Base-by-base conservation (phyloP, 139 green algal genomes). In the Volvox reticuliferus region DNA sequence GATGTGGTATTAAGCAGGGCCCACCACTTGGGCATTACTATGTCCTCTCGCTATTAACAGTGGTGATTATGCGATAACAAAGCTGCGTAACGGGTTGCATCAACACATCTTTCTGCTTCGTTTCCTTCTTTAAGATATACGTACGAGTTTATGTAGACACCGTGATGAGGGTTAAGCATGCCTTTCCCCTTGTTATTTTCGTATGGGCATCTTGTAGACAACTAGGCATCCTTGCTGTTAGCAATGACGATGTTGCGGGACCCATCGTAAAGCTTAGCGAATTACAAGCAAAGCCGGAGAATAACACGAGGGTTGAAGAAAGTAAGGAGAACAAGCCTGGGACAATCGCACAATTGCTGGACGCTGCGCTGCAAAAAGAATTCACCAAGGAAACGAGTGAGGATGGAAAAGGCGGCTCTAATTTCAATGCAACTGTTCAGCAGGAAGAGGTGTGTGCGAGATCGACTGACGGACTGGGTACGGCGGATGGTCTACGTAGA, bases 331-430 rank as follows among this genome's bases (percentile, higher is more conserved):
- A 3, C 14, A 88, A 91, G 33, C 33, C 75, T 26, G 76, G 78
- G 14, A 91, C 87, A 9, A 37, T 90, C 30, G 71, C 73, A 0
- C 44, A 88, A 50, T 19, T 82, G 12, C 32, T 91, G 18, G 88
- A 91, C 37, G 67, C 79, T 35, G 80, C 88, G 21, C 80, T 92
- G 33, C 73, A 92, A 20, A 75, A 65, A 50, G 80, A 92, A 80
- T 91, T 91, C 20, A 83, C 12, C 0, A 82, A 91, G 68, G 88
- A 87, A n/a, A 91, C 88, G 5, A 35, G 24, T 14, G 78, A 80
- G 20, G 67, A 88, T 50, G 71, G 68, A 16, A 88, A 84, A n/a
- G 81, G 69, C 0, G 80, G 82, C 5, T 36, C 50, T 9, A 77
- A 65, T 0, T 92, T 88, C 32, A 88, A 88, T 22, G 82, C 73